A percentile compares a stretch with the other conserved stretches of the same genome.
Evolutionary conservation across 1,284 basidiomycete species (phyloP).

Genomic region (Hemileia vastatrix): DNA sequence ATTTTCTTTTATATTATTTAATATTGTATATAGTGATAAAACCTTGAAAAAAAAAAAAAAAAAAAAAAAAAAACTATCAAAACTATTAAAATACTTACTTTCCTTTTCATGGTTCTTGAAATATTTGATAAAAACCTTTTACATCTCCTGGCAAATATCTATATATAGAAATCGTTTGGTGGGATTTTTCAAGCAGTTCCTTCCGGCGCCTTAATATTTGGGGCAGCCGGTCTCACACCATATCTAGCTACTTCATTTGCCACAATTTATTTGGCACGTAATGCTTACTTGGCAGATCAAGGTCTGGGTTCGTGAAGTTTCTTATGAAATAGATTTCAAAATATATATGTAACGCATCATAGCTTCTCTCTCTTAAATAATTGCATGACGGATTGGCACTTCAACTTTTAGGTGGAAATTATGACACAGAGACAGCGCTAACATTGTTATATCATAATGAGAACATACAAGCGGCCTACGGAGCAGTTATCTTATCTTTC

Average conservation of each 20-base stretch:
- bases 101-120: neutral
- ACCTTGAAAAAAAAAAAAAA: too few relatives aligned
- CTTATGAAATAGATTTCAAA: neutral
- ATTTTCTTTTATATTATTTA: neutral
- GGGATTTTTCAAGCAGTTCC: conserved; percentile 10
- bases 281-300: conserved; percentile 9
- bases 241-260: conserved; percentile 16
- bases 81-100: neutral
- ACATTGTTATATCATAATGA: conserved; percentile 34
- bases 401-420: conserved; percentile 7
- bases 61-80: neutral
- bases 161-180: neutral
- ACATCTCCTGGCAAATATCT: neutral
- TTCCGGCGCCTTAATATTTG: conserved; percentile 11
- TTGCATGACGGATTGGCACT: too few relatives aligned
- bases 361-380: too few relatives aligned
- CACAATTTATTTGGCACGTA: conserved; percentile 14
- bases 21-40: too few relatives aligned
- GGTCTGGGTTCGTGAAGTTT: conserved; percentile 4
- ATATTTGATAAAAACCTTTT: neutral
- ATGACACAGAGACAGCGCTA: conserved; percentile 13
- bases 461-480: conserved; percentile 74
- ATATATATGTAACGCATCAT: neutral
- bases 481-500: conserved; percentile 87
- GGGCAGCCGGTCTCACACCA: conserved; percentile 11